Percentiles rank a stretch among this genome's conserved stretches.
phyloP scores from a whole-genome alignment of 169 alveolate genomes.

The Cyclospora cayetanensis region DNA sequence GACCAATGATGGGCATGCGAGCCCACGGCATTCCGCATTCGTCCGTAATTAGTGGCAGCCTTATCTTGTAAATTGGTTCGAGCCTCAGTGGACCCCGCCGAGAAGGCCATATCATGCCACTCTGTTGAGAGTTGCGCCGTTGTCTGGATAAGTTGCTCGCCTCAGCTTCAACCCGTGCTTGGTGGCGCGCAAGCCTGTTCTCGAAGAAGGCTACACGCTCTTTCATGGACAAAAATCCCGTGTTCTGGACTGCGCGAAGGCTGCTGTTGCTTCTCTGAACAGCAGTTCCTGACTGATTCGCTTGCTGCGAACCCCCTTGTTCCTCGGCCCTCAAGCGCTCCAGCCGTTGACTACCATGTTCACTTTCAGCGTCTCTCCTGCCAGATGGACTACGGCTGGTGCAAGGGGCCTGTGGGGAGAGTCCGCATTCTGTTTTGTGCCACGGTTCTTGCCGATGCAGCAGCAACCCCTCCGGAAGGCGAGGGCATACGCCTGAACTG shows the following conservation, averaged over 20 bases:
- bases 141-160: background rate
- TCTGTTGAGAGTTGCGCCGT: background rate
- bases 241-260: conserved; percentile 1
- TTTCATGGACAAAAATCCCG: conserved; percentile 42
- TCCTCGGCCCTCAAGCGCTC: background rate
- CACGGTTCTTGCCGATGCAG: conserved; percentile 34
- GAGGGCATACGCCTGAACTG: background rate
- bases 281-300: background rate
- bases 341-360: background rate
- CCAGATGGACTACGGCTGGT: background rate
- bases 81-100: conserved; percentile 70
- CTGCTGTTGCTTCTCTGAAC: conserved; percentile 53
- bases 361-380: too few relatives aligned
- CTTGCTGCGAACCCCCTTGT: background rate
- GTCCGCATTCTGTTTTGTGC: conserved; percentile 20
- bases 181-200: conserved; percentile 49
- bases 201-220: conserved; percentile 55
- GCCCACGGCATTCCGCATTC: conserved; percentile 69
- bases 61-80: conserved; percentile 63
- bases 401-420: background rate
- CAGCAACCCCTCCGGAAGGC: background rate
- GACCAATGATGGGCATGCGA: conserved; percentile 67
- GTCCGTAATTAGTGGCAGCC: conserved; percentile 66
- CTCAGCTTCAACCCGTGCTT: conserved; percentile 50
- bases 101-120: conserved; percentile 67